Percentiles rank a stretch among this genome's conserved stretches.
phyloP scores from a whole-genome alignment of 2,329 filamentous ascomycete species.

The Cladosporium sp. region DNA sequence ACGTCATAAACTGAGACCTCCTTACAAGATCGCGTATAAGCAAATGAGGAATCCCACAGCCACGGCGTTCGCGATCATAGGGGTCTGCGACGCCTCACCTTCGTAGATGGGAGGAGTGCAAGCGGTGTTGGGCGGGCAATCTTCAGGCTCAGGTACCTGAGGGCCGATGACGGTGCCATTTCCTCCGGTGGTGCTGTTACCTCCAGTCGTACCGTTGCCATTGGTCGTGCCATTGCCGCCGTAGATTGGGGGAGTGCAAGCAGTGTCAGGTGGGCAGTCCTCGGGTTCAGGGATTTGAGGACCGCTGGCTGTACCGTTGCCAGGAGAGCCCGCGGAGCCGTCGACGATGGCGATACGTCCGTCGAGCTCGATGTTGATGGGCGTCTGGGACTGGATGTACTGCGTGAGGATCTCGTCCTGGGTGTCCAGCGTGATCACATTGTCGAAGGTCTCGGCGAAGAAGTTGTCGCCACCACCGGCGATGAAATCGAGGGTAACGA shows the following conservation, averaged over 20 bases:
- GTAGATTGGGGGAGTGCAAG: conserved; percentile 1
- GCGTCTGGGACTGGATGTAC: conserved; percentile 46
- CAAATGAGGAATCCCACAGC: conserved; percentile 4
- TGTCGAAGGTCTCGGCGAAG: conserved; percentile 33
- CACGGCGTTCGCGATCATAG: conserved; percentile 3
- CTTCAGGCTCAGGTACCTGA: neutral
- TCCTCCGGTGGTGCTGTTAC: neutral
- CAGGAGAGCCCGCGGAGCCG: conserved; percentile 10
- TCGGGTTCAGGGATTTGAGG: no score
- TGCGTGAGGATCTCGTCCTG: conserved; percentile 49
- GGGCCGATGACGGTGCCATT: neutral
- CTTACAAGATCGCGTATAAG: conserved; percentile 5
- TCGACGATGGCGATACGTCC: conserved; percentile 37
- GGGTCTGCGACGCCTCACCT: neutral
- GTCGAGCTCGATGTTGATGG: conserved; percentile 47
- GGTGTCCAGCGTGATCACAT: conserved; percentile 46
- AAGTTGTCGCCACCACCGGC: conserved; percentile 60
- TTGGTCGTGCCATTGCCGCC: conserved; percentile 3
- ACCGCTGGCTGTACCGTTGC: conserved; percentile 1
- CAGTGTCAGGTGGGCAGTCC: conserved; percentile 4
- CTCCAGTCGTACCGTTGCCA: conserved; percentile 2
- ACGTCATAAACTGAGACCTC: neutral
- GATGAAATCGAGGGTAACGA: conserved; percentile 59
- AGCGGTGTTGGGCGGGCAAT: conserved; percentile 4
- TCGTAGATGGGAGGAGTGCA: conserved; percentile 6